Evolutionary conservation across 2,329 filamentous ascomycete genomes (phyloP).

Genomic region (Dendrostoma leiphaemia): DNA sequence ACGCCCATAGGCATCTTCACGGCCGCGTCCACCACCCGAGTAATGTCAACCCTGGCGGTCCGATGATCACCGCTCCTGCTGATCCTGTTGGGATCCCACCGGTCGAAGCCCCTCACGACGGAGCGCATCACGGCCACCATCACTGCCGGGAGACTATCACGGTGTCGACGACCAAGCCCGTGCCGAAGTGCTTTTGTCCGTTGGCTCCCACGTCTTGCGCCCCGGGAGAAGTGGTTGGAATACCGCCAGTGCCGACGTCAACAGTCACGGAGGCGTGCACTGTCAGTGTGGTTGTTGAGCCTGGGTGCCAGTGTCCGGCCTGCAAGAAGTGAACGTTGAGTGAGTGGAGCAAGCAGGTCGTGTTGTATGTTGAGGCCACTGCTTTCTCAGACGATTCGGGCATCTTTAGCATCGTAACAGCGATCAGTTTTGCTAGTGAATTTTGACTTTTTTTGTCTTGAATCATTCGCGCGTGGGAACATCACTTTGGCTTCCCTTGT

Average conservation of each 20-base stretch:
- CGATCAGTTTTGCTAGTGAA: too few relatives aligned
- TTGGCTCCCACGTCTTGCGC: background rate
- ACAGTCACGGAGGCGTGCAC: background rate
- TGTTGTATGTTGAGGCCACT: too few relatives aligned
- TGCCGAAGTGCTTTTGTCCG: background rate
- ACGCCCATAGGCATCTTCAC: background rate
- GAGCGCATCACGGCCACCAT: background rate
- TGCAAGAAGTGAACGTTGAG: background rate
- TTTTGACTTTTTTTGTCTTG: too few relatives aligned
- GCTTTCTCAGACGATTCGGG: too few relatives aligned
- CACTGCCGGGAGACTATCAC: background rate
- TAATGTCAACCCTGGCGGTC: background rate
- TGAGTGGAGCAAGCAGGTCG: too few relatives aligned
- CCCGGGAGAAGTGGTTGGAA: background rate
- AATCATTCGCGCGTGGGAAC: too few relatives aligned
- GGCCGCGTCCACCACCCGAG: too few relatives aligned
- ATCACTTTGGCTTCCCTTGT: too few relatives aligned
- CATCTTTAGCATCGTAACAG: too few relatives aligned
- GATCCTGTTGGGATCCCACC: background rate
- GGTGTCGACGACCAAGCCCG: background rate
- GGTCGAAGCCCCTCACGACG: background rate
- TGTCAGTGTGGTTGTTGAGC: background rate
- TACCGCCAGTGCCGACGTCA: background rate
- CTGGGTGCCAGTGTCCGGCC: background rate
- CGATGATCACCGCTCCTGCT: background rate